Evolutionary conservation across 768 basidiomycete genomes (phyloP).

Genomic region (Pleurotus tuoliensis): DNA sequence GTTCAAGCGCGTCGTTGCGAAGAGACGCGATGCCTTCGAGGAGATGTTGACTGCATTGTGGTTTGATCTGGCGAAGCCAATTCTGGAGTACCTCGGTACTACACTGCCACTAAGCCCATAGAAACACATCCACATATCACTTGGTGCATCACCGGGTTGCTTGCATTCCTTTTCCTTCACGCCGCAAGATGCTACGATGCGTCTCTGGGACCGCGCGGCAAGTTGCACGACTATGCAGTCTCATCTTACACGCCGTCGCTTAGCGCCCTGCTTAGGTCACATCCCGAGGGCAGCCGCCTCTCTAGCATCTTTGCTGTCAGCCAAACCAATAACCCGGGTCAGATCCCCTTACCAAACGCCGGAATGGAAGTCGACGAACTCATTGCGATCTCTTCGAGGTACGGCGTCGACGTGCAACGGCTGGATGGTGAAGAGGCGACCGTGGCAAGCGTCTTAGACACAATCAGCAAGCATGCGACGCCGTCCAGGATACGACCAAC

Average conservation of each 20-base stretch:
- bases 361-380: constrained; percentile 12
- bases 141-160: constrained; percentile 14
- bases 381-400: not conserved
- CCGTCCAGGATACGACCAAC: constrained; percentile 21
- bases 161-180: constrained; percentile 17
- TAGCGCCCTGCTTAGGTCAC: not conserved
- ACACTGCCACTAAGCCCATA: not conserved
- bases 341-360: constrained; percentile 10
- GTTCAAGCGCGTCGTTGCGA: not conserved
- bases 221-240: constrained; percentile 11
- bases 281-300: not conserved
- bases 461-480: constrained; percentile 29
- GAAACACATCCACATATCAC: constrained; percentile 11
- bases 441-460: constrained; percentile 11
- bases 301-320: constrained; percentile 9
- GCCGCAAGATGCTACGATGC: constrained; percentile 13
- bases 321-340: constrained; percentile 13
- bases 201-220: not conserved
- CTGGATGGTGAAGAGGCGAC: constrained; percentile 11
- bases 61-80: constrained; percentile 6
- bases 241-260: constrained; percentile 16
- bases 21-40: not conserved
- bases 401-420: not conserved
- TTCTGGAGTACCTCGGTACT: constrained; percentile 6
- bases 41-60: constrained; percentile 4